Evolutionary conservation across 176 grass and related monocot genomes (phyloP).

Genomic region (Alloteropsis semialata): DNA sequence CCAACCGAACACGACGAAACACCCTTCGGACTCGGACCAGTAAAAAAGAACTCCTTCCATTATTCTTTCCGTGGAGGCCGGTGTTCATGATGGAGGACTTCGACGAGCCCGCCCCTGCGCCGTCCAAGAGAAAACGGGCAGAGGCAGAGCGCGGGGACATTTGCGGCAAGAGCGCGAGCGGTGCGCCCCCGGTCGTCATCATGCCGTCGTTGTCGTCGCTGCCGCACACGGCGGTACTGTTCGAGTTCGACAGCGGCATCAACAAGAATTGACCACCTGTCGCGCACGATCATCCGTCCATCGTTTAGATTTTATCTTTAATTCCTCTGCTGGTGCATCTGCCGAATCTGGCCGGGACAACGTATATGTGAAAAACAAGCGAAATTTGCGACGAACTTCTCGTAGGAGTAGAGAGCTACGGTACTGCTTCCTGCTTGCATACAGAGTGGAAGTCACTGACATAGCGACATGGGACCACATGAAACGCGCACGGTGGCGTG

Average conservation of each 20-base stretch:
- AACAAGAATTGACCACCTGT: neutral
- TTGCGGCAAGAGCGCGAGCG: neutral
- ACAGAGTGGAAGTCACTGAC: too few relatives aligned
- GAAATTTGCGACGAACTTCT: too few relatives aligned
- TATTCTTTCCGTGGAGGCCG: conserved; percentile 37
- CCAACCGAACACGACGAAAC: too few relatives aligned
- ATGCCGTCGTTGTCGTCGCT: neutral
- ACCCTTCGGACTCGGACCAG: too few relatives aligned
- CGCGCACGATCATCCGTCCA: neutral
- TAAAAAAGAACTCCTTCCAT: too few relatives aligned
- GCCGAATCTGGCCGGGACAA: too few relatives aligned
- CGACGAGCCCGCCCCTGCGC: neutral
- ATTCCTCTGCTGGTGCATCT: too few relatives aligned
- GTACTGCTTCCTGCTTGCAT: too few relatives aligned
- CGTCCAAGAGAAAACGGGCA: neutral
- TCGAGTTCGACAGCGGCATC: neutral
- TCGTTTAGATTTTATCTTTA: too few relatives aligned
- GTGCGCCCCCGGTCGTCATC: neutral
- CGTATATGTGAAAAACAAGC: neutral
- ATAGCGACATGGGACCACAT: neutral
- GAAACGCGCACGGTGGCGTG: neutral
- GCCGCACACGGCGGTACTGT: neutral
- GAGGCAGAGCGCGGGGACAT: too few relatives aligned
- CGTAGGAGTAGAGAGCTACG: too few relatives aligned
- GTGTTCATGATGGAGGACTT: conserved; percentile 50